Evolutionary conservation across 371 early-diverging fungal genomes (phyloP), one percentile per base, ranked within the genome.

Genomic region (Blastocladiella emersonii): DNA sequence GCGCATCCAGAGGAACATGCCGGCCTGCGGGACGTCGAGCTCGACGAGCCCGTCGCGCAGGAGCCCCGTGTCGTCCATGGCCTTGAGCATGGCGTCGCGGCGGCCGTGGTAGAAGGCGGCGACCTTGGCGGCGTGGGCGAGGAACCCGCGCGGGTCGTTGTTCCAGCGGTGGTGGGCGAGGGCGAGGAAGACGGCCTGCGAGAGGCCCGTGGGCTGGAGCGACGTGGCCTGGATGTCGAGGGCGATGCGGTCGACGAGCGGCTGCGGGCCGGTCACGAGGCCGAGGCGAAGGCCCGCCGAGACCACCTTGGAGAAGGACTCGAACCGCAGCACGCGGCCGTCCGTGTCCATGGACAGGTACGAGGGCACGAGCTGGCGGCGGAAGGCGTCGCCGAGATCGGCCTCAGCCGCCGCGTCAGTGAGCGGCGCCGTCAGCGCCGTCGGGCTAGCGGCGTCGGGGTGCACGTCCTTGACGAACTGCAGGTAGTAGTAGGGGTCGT

Each of bases 1-100:
- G 30, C 81, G 77, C 37, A 91, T 67, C 92, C 92, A 92, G 13
- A 89, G 74, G 74, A 92, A 92, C 91, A 92, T 92, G 51, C 84
- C 85, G 17, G 87, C 87, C 59, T 74, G 69, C 27, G 92, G 90
- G 1, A 76, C 76, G 17, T 68, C 72, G 84, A 85, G 87, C 45
- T 82, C 83, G 21, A 85, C 89, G 30, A 79, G 65, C 0, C 84
- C 87, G 13, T 67, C 71, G 70, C 87, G 62, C 25, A 82, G 73
- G 61, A 76, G 76, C 44, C 82, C 72, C 7, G 84, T 76, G 0
- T 27, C 30, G 13, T 27, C 10, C 27, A 51, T 30, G 10, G 61
- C 73, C 71, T 15, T 70, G 66, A 34, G 82, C 69, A 92, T 85
- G 36, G 71, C 63, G 51, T 85, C 80, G n/a, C 85, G 76, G 57